Conservation (phyloP, 108 stramenopile species). For the Pseudonitzschia delicatissima region DNA sequence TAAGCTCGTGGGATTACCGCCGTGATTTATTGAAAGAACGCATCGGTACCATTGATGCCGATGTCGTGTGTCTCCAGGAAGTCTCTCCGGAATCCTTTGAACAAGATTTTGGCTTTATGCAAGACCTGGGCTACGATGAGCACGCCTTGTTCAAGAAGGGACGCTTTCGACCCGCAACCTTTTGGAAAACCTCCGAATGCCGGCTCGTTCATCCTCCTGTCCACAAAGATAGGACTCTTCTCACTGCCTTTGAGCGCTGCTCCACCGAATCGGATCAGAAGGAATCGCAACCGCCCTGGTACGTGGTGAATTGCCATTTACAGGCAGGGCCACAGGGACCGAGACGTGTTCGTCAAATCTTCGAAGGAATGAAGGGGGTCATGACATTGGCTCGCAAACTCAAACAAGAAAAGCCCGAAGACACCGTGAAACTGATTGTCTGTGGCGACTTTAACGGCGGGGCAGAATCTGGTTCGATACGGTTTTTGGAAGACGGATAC, state of each 20-base stretch:
- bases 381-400: constrained; percentile 67
- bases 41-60: constrained; percentile 53
- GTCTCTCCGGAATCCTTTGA: constrained; percentile 84
- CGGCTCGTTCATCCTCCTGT: constrained; percentile 67
- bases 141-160: constrained; percentile 75
- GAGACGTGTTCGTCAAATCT: constrained; percentile 79
- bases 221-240: constrained; percentile 85
- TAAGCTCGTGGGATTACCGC: constrained; percentile 70
- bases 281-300: constrained; percentile 37
- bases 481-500: constrained; percentile 65
- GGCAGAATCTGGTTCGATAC: constrained; percentile 73
- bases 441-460: constrained; percentile 92
- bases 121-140: constrained; percentile 65
- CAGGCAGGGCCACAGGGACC: constrained; percentile 86
- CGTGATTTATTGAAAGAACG: constrained; percentile 36
- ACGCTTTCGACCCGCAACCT: constrained; percentile 85
- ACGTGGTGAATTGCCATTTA: constrained; percentile 87
- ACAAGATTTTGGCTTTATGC: constrained; percentile 86
- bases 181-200: constrained; percentile 79
- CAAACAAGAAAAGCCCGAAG: constrained; percentile 45
- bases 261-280: not conserved
- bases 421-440: constrained; percentile 55
- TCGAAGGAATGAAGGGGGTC: constrained; percentile 73
- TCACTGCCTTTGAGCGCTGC: constrained; percentile 68
- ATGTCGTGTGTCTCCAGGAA: constrained; percentile 91